Evolutionary conservation across 2,329 filamentous ascomycete species (phyloP).

Genomic region (Alternaria novae-zelandiae): DNA sequence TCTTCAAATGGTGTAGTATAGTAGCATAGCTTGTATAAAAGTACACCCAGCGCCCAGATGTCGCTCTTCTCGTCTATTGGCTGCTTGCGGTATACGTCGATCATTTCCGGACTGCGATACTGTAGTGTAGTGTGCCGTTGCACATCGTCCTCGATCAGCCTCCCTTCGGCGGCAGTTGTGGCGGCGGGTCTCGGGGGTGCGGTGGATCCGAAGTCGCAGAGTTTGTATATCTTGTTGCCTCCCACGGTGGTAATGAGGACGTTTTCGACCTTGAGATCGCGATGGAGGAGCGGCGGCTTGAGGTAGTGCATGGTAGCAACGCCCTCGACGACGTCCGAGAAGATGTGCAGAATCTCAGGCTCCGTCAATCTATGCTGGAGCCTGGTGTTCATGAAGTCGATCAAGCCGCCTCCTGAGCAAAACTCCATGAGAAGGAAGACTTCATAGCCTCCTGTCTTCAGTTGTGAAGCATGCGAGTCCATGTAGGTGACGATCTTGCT

Average conservation of each 20-base stretch:
- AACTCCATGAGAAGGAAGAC: conserved; percentile 99
- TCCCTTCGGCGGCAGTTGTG: conserved; percentile 84
- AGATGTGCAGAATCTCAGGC: conserved; percentile 96
- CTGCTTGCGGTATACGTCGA: conserved; percentile 95
- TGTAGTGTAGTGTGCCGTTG: conserved; percentile 97
- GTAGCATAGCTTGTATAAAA: conserved; percentile 98
- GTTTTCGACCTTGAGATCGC: conserved; percentile 97
- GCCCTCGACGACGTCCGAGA: conserved; percentile 92
- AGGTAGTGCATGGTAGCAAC: conserved; percentile 99
- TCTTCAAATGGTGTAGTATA: conserved; percentile 99
- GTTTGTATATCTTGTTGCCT: conserved; percentile 80
- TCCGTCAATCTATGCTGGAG: conserved; percentile 96
- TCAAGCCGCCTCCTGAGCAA: conserved; percentile 91
- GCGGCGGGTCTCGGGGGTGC: conserved; percentile 84
- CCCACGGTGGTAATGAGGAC: conserved; percentile 80
- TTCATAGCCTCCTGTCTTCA: conserved; percentile 92
- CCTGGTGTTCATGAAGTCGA: conserved; percentile 99
- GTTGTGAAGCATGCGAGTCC: conserved; percentile 94
- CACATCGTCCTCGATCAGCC: conserved; percentile 93
- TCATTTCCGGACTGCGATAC: conserved; percentile 97
- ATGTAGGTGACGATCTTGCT: conserved; percentile 96
- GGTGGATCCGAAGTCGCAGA: conserved; percentile 97
- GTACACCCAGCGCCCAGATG: conserved; percentile 94
- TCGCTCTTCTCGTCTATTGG: conserved; percentile 99
- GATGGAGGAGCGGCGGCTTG: conserved; percentile 88